Base-by-base conservation (phyloP, 495 filamentous ascomycete species). In the Stereocaulon alpinum region DNA sequence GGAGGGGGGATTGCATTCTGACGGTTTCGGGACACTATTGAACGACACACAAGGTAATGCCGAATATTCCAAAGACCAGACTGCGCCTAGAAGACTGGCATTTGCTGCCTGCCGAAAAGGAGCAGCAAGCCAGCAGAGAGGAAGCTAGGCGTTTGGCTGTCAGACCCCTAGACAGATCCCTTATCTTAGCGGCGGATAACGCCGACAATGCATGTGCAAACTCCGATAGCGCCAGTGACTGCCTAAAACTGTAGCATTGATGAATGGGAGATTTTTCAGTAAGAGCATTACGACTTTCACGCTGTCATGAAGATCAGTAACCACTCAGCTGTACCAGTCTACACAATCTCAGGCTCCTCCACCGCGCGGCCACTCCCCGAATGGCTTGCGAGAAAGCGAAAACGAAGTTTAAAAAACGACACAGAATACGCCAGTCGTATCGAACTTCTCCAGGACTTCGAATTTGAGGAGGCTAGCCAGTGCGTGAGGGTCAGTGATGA, bases 381-480 rank as follows among this genome's bases (percentile, higher is more conserved):
- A 75, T 99, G 94, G 82, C 86, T 97, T 56, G 85, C 89, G 14
- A 81, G 90, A 60, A 89, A 91, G 54, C 80, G 92, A 64, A 97
- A 96, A 76, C 82, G 90, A 69, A 95, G 89, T 64, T 77, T 96
- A 63, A 97, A 96, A 71, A 85, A 91, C 60, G 93, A 97, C 67
- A 82, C 88, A 51, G 91, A 95, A 64, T 96, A 87, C 73, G 84
- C 89, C 56, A 95, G 89, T 69, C 86, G 93, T 54, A 86, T 99
- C 60, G 94, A 99, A 71, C 76, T 99, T 51, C 78, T 99, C 27
- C 94, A 99, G 67, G 92, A 97, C 67, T 99, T 99, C 68, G 91
- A 95, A 66, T 99, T 97, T 63, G 93, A 97, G 67, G 94, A 99
- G 71, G 91, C 94, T n/a, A 96, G 91, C 69, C 81, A 85, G 48